A percentile compares a stretch with the other conserved stretches of the same genome.
phyloP scores from a whole-genome alignment of 345 rosid genomes.

The Dipteronia dyeriana region DNA sequence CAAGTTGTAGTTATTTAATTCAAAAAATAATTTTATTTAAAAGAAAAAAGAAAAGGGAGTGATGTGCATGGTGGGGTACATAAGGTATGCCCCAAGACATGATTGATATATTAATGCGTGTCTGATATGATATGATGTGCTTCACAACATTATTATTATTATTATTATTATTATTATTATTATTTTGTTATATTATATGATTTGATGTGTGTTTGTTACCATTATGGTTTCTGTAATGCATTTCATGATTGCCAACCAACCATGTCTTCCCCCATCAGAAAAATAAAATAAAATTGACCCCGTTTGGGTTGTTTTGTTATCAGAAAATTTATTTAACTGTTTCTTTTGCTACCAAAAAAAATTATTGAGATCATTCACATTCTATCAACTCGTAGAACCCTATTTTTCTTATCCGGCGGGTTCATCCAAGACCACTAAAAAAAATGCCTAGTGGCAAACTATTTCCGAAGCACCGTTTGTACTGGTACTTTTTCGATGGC shows the following conservation, averaged over 20 bases:
- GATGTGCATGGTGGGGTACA: slow-evolving; percentile 25
- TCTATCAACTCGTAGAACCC: too few species aligned
- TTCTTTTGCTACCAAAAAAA: background rate
- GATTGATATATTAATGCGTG: slow-evolving; percentile 16
- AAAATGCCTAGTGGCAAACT: too few species aligned
- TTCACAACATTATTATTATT: slow-evolving; percentile 20
- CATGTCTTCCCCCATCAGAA: slow-evolving; percentile 13
- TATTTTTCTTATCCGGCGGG: too few species aligned
- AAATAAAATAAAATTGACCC: background rate
- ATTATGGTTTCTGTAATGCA: slow-evolving; percentile 17
- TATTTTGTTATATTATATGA: slow-evolving; percentile 4
- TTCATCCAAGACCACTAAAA: too few species aligned
- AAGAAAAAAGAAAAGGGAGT: background rate
- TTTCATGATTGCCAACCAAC: slow-evolving; percentile 25
- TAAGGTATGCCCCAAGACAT: slow-evolving; percentile 22
- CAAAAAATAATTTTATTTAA: too few species aligned
- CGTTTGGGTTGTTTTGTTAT: background rate
- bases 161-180: background rate
- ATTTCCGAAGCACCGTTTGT: too few species aligned
- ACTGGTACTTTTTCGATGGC: too few species aligned
- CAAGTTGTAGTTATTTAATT: background rate
- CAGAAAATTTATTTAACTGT: background rate
- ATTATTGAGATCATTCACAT: background rate
- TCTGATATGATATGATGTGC: slow-evolving; percentile 27
- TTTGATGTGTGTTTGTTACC: slow-evolving; percentile 25